Evolutionary conservation across 345 rosid species (phyloP), one percentile per base, ranked within the genome.

Genomic region (Raphanus sativus): DNA sequence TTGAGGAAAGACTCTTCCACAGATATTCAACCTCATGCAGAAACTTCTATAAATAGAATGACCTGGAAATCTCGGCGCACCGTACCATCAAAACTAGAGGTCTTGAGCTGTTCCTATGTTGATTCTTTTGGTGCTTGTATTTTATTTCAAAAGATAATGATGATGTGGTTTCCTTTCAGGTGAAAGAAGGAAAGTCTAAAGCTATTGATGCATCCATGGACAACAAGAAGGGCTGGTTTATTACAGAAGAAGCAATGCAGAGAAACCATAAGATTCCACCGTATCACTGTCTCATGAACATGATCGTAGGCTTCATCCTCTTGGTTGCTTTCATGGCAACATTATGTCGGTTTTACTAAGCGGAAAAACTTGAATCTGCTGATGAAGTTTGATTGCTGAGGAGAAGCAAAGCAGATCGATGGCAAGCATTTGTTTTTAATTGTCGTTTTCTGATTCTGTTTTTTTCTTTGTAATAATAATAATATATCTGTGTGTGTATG

Each of bases 271-370:
- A 67, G 36, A 58, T 8, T 32, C 65, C 78, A 9, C 13, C 0
- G 2, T 60, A 50, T 52, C 28, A 26, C 25, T 61, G 61, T 67
- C 50, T 78, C 1, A 26, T 61, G 60, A 78, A 74, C 30, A 21
- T 54, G 6, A 9, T 74, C 70, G 40, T 63, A 38, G 60, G 74
- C 11, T 34, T 79, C 50, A 61, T 78, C 8, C 65, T 78, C 58
- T 52, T 52, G 58, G 24, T 52, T 7, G 58, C 58, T 52, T 24
- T 52, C 58, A 52, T 17, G 13, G 30, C 12, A 15, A 34, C 65
- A 16, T 73, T 61, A n/a, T 17, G 40, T 62, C 17, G 0, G 72
- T 42, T 40, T 70, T 69, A 68, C 9, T 2, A 69, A 34, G 25
- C 8, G 16, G 8, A 12, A 70, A 63, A 62, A 28, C 50, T n/a